These are phyloP conservation scores for Nicotiana tomentosiformis DNA, from an alignment of 257 asterid genomes.

Conservation along the genomic window DNA sequence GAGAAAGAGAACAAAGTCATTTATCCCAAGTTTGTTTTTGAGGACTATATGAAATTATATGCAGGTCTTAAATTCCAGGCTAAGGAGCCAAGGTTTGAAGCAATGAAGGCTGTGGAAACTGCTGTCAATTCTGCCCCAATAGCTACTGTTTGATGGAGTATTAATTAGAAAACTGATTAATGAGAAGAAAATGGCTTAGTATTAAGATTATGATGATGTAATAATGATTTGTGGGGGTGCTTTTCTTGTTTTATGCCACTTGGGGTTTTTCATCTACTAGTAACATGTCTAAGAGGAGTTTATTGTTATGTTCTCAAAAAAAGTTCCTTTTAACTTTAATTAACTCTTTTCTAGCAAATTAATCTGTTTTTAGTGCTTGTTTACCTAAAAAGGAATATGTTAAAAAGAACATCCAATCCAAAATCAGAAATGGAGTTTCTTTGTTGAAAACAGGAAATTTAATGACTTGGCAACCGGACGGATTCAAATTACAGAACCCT, in stretches of 20 bases:
- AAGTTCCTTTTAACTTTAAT: not conserved
- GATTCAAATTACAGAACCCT: too few species aligned
- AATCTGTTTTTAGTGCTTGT: too few species aligned
- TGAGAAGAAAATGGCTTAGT: not conserved
- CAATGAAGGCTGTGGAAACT: conserved; percentile 47
- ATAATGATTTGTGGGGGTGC: not conserved
- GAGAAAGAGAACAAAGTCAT: conserved; percentile 31
- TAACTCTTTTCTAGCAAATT: not conserved
- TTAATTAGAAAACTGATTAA: not conserved
- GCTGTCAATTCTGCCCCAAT: conserved; percentile 34
- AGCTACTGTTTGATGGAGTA: conserved; percentile 33
- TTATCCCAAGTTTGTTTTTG: conserved; percentile 66
- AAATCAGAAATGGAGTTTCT: too few species aligned
- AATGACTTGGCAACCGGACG: not conserved
- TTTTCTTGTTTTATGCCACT: not conserved
- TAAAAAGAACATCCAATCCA: too few species aligned
- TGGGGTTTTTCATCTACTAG: not conserved
- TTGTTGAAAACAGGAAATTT: not conserved
- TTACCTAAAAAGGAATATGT: too few species aligned
- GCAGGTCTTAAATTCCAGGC: conserved; percentile 65
- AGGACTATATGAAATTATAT: conserved; percentile 75
- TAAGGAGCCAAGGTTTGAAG: conserved; percentile 75
- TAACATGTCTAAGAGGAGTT: not conserved
- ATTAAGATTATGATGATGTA: not conserved
- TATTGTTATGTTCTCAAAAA: not conserved